Evolutionary conservation across 78 protist genomes (phyloP).

Genomic region (Dictyostelium brefeldianum): DNA sequence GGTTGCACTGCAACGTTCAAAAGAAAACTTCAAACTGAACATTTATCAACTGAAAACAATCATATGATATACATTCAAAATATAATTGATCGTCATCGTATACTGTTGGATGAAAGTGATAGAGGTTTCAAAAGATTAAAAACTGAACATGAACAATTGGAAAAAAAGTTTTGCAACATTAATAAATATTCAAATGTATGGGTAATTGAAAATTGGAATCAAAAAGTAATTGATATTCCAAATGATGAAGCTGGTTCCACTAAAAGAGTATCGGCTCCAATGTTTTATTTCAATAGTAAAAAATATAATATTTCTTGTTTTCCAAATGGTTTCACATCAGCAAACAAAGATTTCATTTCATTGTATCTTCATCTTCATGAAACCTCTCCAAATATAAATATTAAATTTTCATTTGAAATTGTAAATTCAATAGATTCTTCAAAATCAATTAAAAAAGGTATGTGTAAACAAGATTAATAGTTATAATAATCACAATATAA

Average conservation of each 20-base stretch:
- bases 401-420: conserved; percentile 15
- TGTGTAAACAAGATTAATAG: too few relatives aligned
- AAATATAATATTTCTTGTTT: background rate
- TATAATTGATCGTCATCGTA: background rate
- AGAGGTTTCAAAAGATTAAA: conserved; percentile 4
- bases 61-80: conserved; percentile 11
- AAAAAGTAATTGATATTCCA: conserved; percentile 16
- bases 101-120: background rate
- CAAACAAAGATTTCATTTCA: conserved; percentile 2
- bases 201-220: background rate
- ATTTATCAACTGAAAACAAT: background rate
- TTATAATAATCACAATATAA: too few relatives aligned
- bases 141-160: background rate
- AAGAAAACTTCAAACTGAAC: background rate
- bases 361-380: conserved; percentile 12
- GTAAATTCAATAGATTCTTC: background rate
- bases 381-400: conserved; percentile 1
- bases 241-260: background rate
- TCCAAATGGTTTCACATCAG: conserved; percentile 21
- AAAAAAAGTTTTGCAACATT: background rate
- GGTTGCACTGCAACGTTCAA: background rate
- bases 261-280: background rate
- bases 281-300: conserved; percentile 9
- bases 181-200: conserved; percentile 5
- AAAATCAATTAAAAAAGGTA: conserved; percentile 31